Evolutionary conservation across 257 asterid genomes (phyloP).

Genomic region (Solanum tarijense): DNA sequence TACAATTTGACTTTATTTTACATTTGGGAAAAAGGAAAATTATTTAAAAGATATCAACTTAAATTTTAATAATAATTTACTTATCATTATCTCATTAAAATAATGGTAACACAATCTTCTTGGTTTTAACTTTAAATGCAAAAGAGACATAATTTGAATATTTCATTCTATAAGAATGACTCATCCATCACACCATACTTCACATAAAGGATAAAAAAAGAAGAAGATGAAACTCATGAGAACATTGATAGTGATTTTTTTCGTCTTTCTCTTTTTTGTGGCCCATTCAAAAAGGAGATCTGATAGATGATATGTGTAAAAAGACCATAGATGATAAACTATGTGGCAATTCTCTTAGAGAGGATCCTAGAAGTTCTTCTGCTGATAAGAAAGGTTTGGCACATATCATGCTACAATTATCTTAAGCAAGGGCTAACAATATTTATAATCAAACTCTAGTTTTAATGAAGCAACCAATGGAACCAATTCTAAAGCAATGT

Average conservation of each 20-base stretch:
- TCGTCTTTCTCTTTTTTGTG: neutral
- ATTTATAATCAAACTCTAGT: too few relatives aligned
- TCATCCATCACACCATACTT: neutral
- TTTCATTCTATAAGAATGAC: neutral
- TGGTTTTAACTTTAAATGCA: neutral
- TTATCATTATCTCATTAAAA: neutral
- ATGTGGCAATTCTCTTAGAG: too few relatives aligned
- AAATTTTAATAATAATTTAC: neutral
- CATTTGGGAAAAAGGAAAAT: too few relatives aligned
- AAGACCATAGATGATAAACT: too few relatives aligned
- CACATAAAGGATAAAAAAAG: neutral
- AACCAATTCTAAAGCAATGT: too few relatives aligned
- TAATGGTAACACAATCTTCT: neutral
- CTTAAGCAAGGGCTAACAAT: too few relatives aligned
- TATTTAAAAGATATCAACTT: neutral
- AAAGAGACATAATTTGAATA: neutral
- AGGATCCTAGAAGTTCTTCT: too few relatives aligned
- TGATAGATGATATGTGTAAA: too few relatives aligned
- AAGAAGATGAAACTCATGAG: neutral
- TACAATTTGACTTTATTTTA: too few relatives aligned
- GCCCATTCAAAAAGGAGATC: neutral
- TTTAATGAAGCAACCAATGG: too few relatives aligned
- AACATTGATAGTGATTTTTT: neutral
- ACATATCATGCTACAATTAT: too few relatives aligned
- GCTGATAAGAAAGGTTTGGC: too few relatives aligned